Evolutionary conservation across 2,329 filamentous ascomycete genomes (phyloP), one percentile per base, ranked within the genome.

Genomic region (Ophiocordyceps unilateralis): DNA sequence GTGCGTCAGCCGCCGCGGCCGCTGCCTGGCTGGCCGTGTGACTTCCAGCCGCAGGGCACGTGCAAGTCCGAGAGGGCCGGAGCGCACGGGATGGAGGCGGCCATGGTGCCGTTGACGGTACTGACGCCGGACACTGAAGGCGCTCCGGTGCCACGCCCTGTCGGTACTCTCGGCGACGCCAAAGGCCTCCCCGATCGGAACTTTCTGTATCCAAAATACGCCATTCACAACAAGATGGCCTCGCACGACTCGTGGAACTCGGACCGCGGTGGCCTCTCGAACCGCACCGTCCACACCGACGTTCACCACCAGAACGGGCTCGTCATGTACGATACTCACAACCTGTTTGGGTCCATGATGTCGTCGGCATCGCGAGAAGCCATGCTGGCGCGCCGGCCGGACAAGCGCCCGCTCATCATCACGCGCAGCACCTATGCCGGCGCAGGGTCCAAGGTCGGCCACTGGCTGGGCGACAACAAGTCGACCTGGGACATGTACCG

Each of bases 261-360:
- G 24, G 81, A 84, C 52, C 68, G 89, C 20, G 78, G 75, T 15
- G 76, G 79, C 2, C 47, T 60, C 39, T 60, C 58, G 36, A 58
- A 57, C 49, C 76, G 84, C 51, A 82, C 83, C 1, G 69, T 88
- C 22, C 78, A 75, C 46, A 83, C 83, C 0, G 86, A 91, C 52
- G 80, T 84, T 0, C 86, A 81, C 2, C 83, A 91, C 53, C 66
- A 73, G 39, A 81, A 84, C 50, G 83, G 83, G 4, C 67, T 75
- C 1, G 58, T 74, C 36, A 81, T 93, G 55, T 93, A 93, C 54
- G 84, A 93, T 55, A 75, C 84, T 22, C 86, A 93, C 66, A 91
- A 84, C 53, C 62, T 91, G 1, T 89, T 70, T 53, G 83, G 83
- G 1, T 71, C 83, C 52, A 76, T 81, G 56, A 83, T 88, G 49